These are phyloP conservation scores for Hymenoscyphus scutula DNA, from an alignment of 2,329 filamentous ascomycete species.

Conservation along the genomic window DNA sequence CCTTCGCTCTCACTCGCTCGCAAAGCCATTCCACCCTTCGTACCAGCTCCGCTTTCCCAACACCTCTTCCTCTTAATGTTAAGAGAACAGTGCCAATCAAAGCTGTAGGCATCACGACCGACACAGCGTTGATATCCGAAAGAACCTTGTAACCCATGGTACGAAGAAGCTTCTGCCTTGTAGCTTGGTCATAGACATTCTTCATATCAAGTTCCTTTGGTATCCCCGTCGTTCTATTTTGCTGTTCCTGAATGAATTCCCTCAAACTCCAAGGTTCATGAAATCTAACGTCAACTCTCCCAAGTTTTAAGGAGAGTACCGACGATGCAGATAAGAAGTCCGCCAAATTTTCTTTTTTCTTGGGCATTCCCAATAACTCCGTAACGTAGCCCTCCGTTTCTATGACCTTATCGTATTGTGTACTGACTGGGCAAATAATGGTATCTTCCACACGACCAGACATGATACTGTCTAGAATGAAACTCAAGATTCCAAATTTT, in stretches of 20 bases:
- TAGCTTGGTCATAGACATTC: conserved; percentile 39
- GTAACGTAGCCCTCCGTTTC: conserved; percentile 97
- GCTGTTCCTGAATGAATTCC: conserved; percentile 76
- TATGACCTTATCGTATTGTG: conserved; percentile 98
- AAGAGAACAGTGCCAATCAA: conserved; percentile 91
- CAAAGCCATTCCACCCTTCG: conserved; percentile 89
- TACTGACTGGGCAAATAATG: conserved; percentile 92
- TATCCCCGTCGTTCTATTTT: conserved; percentile 54
- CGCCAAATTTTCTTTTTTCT: conserved; percentile 89
- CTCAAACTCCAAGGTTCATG: conserved; percentile 93
- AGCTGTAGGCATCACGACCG: conserved; percentile 96
- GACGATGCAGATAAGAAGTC: conserved; percentile 87
- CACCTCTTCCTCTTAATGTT: conserved; percentile 85
- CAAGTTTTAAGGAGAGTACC: conserved; percentile 82
- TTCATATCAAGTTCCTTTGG: conserved; percentile 48
- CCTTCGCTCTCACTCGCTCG: conserved; percentile 76
- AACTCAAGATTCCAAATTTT: conserved; percentile 93
- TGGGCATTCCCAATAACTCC: conserved; percentile 88
- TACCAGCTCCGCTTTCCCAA: conserved; percentile 81
- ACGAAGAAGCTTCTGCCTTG: conserved; percentile 66
- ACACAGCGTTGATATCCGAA: conserved; percentile 91
- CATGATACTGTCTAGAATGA: conserved; percentile 84
- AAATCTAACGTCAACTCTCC: conserved; percentile 91
- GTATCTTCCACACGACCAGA: conserved; percentile 86
- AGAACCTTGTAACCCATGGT: conserved; percentile 91